Conservation (phyloP, 495 filamentous ascomycete genomes). For the Eremomyces bilateralis region DNA sequence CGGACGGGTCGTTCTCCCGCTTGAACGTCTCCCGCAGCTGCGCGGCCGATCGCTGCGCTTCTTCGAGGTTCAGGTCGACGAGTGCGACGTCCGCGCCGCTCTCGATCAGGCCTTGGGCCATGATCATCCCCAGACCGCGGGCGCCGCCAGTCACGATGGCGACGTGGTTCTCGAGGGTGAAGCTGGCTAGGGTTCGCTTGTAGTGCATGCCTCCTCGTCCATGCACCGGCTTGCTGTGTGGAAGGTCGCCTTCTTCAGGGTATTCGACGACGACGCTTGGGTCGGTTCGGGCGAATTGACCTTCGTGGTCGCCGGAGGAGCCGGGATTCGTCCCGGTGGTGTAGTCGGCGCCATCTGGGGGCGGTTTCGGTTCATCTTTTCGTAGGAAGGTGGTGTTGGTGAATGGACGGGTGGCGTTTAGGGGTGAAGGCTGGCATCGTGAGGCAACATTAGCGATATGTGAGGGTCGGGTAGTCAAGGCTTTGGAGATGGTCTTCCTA, state of each 20-base stretch:
- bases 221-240: constrained; percentile 39
- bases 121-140: constrained; percentile 67
- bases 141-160: constrained; percentile 73
- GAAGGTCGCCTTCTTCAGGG: constrained; percentile 46
- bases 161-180: constrained; percentile 59
- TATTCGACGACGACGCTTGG: constrained; percentile 53
- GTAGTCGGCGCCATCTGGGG: constrained; percentile 12
- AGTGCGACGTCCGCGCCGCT: constrained; percentile 79
- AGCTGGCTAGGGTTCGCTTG: constrained; percentile 49
- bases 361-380: no score
- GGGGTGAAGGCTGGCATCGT: no score
- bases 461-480: no score
- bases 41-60: constrained; percentile 55
- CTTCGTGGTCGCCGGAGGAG: constrained; percentile 20
- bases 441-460: no score
- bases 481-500: no score
- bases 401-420: no score
- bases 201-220: constrained; percentile 50
- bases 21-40: constrained; percentile 50
- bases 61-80: constrained; percentile 81
- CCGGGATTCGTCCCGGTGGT: constrained; percentile 14
- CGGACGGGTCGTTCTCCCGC: constrained; percentile 53
- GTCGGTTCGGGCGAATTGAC: constrained; percentile 55
- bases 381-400: no score
- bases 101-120: constrained; percentile 72